Evolutionary conservation across 179 eudicot genomes (phyloP).

Genomic region (Beta corolliflora): DNA sequence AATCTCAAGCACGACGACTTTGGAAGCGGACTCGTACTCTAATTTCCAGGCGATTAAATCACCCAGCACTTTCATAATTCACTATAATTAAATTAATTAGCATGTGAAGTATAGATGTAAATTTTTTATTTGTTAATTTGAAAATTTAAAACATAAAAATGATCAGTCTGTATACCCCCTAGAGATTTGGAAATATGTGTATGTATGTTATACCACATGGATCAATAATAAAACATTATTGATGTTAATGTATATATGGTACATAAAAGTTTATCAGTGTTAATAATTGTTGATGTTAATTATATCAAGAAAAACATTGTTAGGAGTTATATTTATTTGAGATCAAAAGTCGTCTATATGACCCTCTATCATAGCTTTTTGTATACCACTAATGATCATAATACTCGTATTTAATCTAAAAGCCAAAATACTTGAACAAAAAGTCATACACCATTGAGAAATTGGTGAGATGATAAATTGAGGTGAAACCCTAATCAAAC

Average conservation of each 20-base stretch:
- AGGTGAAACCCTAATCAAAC: too few relatives aligned
- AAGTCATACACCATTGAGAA: too few relatives aligned
- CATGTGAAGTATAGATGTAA: not conserved
- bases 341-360: too few relatives aligned
- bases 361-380: too few relatives aligned
- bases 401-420: too few relatives aligned
- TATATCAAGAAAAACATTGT: too few relatives aligned
- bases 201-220: slow-evolving; percentile 7
- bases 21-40: slow-evolving; percentile 64
- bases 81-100: not conserved
- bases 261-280: too few relatives aligned
- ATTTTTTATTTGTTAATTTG: not conserved
- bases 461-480: too few relatives aligned
- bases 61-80: slow-evolving; percentile 11
- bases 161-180: not conserved
- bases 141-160: not conserved
- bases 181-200: not conserved
- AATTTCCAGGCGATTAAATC: slow-evolving; percentile 44
- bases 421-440: too few relatives aligned
- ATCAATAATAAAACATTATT: slow-evolving; percentile 2
- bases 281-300: too few relatives aligned
- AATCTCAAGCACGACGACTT: slow-evolving; percentile 46
- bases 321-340: too few relatives aligned
- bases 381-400: too few relatives aligned
- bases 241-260: not conserved